Percentiles rank a stretch among this genome's conserved stretches.
Evolutionary conservation across 2,329 filamentous ascomycete genomes (phyloP).

Genomic region (Chalara sp.): DNA sequence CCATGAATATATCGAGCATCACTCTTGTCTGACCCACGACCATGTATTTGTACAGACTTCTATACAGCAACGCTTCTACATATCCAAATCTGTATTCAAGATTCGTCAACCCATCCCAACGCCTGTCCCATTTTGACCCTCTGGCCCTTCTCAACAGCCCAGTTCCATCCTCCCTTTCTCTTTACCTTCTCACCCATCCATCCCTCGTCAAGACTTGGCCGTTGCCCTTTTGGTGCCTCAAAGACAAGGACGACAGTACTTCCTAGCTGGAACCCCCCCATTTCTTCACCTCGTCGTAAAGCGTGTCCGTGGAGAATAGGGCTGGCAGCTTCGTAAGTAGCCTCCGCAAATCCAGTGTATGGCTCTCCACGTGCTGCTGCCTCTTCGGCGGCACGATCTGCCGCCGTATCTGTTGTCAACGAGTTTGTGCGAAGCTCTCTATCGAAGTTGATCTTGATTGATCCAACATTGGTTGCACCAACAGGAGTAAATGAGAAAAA

Average conservation of each 20-base stretch:
- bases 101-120: conserved; percentile 65
- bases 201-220: conserved; percentile 52
- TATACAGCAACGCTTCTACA: not conserved
- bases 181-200: conserved; percentile 46
- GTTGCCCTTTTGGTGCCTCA: conserved; percentile 69
- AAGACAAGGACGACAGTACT: conserved; percentile 95
- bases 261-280: conserved; percentile 95
- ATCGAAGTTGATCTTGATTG: conserved; percentile 96
- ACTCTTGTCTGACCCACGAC: no score
- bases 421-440: conserved; percentile 88
- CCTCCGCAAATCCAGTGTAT: conserved; percentile 89
- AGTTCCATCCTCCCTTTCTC: conserved; percentile 67
- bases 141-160: conserved; percentile 82
- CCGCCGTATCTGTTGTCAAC: conserved; percentile 84
- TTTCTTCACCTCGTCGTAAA: conserved; percentile 82
- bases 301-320: conserved; percentile 75
- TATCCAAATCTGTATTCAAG: conserved; percentile 6
- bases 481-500: conserved; percentile 97
- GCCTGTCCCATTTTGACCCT: conserved; percentile 84
- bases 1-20: no score
- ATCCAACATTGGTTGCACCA: conserved; percentile 94
- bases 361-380: conserved; percentile 70
- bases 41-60: not conserved
- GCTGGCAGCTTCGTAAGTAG: conserved; percentile 76
- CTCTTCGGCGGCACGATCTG: conserved; percentile 76